Conservation (phyloP, 768 basidiomycete genomes). For the Lactarius quietus region DNA sequence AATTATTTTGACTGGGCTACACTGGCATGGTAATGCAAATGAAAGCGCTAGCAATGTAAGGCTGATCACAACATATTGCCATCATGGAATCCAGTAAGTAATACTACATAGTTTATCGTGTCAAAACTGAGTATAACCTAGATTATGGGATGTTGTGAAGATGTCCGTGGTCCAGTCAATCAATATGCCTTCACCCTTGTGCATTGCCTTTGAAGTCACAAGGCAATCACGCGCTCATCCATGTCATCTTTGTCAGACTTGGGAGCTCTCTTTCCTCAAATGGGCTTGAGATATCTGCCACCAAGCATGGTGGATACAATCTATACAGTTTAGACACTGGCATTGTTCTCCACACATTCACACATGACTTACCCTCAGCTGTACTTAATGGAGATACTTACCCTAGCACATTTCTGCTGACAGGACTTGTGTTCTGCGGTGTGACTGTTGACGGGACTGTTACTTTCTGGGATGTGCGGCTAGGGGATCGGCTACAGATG, state of each 20-base stretch:
- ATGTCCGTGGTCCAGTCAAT: background rate
- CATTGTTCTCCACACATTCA: background rate
- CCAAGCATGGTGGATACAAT: background rate
- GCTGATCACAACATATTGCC: constrained; percentile 1
- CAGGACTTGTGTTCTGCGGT: background rate
- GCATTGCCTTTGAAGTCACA: too few relatives aligned
- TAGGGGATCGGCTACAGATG: background rate
- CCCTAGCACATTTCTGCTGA: background rate
- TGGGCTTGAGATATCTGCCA: background rate
- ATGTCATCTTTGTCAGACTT: background rate
- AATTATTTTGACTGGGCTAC: constrained; percentile 4
- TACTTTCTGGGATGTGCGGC: background rate
- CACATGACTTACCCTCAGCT: background rate
- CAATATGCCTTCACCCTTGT: background rate
- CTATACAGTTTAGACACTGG: background rate
- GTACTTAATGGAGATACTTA: background rate
- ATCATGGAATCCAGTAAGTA: background rate
- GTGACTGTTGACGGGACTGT: background rate
- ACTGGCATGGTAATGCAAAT: background rate
- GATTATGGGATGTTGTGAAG: background rate
- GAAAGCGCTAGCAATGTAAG: background rate
- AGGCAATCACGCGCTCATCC: too few relatives aligned
- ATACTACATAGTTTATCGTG: background rate
- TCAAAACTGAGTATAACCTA: background rate
- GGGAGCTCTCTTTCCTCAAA: background rate